Evolutionary conservation across 768 basidiomycete genomes (phyloP).

Genomic region (Tylopilus balloui): DNA sequence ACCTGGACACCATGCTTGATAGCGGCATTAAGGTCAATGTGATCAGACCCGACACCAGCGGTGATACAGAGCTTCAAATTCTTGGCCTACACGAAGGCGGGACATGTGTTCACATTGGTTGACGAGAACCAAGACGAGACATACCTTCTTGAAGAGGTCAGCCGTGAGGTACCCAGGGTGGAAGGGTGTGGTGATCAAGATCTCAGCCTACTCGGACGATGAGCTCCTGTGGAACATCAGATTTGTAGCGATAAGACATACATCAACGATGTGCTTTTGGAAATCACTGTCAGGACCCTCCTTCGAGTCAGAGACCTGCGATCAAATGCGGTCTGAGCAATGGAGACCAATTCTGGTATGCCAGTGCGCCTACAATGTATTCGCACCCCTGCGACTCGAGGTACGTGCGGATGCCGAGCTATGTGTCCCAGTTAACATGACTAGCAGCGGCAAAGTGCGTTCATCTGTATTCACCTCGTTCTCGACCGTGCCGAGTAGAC

Average conservation of each 20-base stretch:
- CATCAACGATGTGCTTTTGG: constrained; percentile 78
- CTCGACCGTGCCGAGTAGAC: constrained; percentile 76
- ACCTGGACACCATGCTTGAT: constrained; percentile 79
- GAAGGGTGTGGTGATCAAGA: constrained; percentile 82
- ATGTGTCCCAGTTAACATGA: not conserved
- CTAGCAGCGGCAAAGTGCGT: not conserved
- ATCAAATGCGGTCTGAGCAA: constrained; percentile 6
- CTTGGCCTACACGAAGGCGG: constrained; percentile 52
- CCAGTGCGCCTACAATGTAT: constrained; percentile 47
- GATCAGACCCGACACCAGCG: constrained; percentile 88
- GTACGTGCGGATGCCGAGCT: constrained; percentile 74
- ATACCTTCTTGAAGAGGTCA: constrained; percentile 65
- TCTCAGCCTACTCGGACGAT: constrained; percentile 52
- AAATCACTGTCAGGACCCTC: constrained; percentile 79
- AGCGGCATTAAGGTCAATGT: constrained; percentile 85
- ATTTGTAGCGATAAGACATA: constrained; percentile 34
- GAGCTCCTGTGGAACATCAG: constrained; percentile 9
- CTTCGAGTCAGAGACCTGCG: constrained; percentile 72
- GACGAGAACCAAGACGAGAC: constrained; percentile 1
- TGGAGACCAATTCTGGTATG: not conserved
- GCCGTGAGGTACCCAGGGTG: constrained; percentile 80
- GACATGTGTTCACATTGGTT: constrained; percentile 4
- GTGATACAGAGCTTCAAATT: constrained; percentile 89
- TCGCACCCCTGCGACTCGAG: constrained; percentile 71
- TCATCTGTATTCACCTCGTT: constrained; percentile 50